Evolutionary conservation across 768 basidiomycete species (phyloP), one percentile per base, ranked within the genome.

Genomic region (Lentinula edodes): DNA sequence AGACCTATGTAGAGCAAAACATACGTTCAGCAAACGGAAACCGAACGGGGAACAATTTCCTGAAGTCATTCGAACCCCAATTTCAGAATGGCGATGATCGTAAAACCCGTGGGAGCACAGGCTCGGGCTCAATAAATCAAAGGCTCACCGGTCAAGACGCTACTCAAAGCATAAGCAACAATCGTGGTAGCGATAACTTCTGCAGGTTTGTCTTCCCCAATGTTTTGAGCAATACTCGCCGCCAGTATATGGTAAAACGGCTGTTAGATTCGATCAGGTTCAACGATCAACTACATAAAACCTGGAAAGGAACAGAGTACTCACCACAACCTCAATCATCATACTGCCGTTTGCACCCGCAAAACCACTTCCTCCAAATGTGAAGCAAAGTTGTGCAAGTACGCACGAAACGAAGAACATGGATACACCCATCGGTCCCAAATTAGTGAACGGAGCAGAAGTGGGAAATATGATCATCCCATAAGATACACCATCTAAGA

Each of bases 241-340:
- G 92, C 91, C 48, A 98, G 80, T 62, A 97, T 90, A 71, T 98
- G 96, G 69, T 95, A 97, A 74, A 99, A 98, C 1, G 96, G 95
- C 90, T 93, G 65, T 18, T 36, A 45, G 42, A 45, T 54, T 9
- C 23, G 41, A 34, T 18, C 34, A 45, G 42, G 41, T 54, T 9
- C 23, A 43, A 34, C 10, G 35, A 53, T 23, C 15, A 41, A 58
- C 52, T 41, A 62, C 52, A 48, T 50, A 42, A 58, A 38, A 20
- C 23, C 8, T 52, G 48, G 18, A 48, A 52, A 58, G 45, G 39
- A 39, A 52, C 45, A 34, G 38, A 15, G 34, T 56, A 41, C 88
- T 48, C 71, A 93, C 91, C 66, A 98, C 95, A 10, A 95, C 93
- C 74, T 98, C 96, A 63, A 99, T 98, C 94, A 98, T 97, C 94